Base-by-base conservation (phyloP, 768 basidiomycete species). In the Tulasnella sp. region DNA sequence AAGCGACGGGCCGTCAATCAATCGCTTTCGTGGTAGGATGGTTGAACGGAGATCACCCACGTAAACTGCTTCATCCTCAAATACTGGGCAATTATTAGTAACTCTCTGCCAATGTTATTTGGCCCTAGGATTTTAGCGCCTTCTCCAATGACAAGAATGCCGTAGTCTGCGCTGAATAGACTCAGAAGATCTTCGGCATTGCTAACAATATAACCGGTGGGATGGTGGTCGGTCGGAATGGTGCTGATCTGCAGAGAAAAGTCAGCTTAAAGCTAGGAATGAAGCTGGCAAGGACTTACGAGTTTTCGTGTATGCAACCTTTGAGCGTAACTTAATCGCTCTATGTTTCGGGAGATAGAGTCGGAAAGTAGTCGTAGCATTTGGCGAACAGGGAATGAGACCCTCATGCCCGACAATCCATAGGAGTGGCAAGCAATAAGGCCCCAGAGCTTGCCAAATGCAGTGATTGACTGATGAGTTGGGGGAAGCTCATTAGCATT, bases 381-480 rank as follows among this genome's bases (percentile, higher is more conserved):
- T 84, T 95, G 94, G 34, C 94, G 90, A 8, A 95, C 92, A 4
- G 93, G 93, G 86, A 95, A 95, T 1, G 94, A 94, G 8, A 95
- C 93, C 14, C 95, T 90, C 91, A 94, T 94, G n/a, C 94, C 94
- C 81, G 89, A 88, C 16, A 87, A 81, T 1, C 94, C 94, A 82
- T 95, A 96, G 0, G 92, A 91, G 84, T 94, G 94, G 83, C 93
- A 94, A 7, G 92, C 89, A 75, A 94, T 91, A 16, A 96, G 87
- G 50, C 94, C 94, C 94, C 94, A 96, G 1, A 95, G 86, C 28
- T 90, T 87, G 42, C 91, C 93, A 83, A 94, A 96, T 0, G 93
- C 92, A 85, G 93, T 89, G 83, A 95, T 93, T 7, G 93, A 94
- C 92, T 93, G 78, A 46, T 28, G 69, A 78, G 64, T n/a, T 77